Evolutionary conservation across 805 yeast genomes (phyloP), one percentile per base, ranked within the genome.

Genomic region (Candida golubevii): DNA sequence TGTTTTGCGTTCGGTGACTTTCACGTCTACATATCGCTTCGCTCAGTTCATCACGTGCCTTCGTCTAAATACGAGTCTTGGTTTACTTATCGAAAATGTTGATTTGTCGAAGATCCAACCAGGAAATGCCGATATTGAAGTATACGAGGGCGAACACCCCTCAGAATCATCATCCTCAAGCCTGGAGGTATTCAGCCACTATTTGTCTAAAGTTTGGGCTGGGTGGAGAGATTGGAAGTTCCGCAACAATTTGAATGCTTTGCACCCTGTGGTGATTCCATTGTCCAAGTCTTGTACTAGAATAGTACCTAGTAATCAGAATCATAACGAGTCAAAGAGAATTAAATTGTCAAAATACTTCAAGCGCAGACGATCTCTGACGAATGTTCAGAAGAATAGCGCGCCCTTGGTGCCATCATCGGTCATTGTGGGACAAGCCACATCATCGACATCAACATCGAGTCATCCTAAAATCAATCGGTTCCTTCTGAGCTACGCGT

Each of bases 221-320:
- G 84, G 91, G 8, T 88, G 97, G 97, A 74, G 96, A 59, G 96
- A 88, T 61, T 88, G 96, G 95, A 84, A 87, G 56, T 83, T 75
- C 56, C 75, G 87, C 49, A 77, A 76, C 41, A 89, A 84, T 62
- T 60, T 85, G 31, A 83, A 83, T 57, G 58, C 71, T 1, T 48
- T 64, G 34, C 62, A 55, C 42, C 50, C 58, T 3, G 55, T 60
- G 1, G 49, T 62, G 1, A 38, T 39, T 6, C 48, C 48, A 10
- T 44, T 55, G 31, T 46, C 57, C 7, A 58, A 48, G 41, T 40
- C 47, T 10, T 34, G 39, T 8, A 43, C 55, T 2, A 48, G 46
- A 28, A 35, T 31, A 47, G 6, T 36, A 5, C 4, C 34, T 11
- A 9, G 36, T 11, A 11, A 33, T 3, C 39, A 28, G 4, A 26